These are phyloP conservation scores for Macaranga tanarius DNA, from an alignment of 441 rosid species.

Conservation along the genomic window DNA sequence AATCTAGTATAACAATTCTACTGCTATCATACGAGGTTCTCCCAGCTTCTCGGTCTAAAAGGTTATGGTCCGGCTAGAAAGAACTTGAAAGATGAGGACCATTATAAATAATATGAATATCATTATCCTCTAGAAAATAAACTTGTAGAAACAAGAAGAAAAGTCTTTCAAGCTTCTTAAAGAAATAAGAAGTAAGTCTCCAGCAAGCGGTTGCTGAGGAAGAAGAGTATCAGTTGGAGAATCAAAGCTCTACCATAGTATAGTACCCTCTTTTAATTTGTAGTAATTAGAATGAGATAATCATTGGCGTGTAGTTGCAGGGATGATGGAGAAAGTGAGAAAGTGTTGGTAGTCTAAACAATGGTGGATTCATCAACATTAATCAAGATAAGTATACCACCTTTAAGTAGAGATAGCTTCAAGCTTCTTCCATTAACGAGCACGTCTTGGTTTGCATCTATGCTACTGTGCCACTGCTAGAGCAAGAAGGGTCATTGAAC, in stretches of 20 bases:
- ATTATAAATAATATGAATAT: conserved; percentile 29
- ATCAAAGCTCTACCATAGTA: conserved; percentile 20
- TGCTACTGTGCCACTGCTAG: conserved; percentile 9
- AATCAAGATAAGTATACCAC: conserved; percentile 26
- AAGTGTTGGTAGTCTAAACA: conserved; percentile 24
- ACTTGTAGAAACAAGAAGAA: conserved; percentile 30
- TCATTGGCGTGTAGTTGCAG: conserved; percentile 19
- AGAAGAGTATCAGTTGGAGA: conserved; percentile 40
- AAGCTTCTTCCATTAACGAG: conserved; percentile 35
- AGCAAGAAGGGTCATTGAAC: conserved; percentile 12
- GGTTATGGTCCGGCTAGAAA: conserved; percentile 32
- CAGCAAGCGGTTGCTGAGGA: conserved; percentile 30
- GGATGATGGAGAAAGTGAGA: not conserved
- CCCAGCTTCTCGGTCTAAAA: not conserved
- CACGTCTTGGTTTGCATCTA: conserved; percentile 39
- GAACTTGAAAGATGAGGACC: conserved; percentile 22
- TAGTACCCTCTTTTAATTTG: too few species aligned
- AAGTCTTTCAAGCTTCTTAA: conserved; percentile 19
- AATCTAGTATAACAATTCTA: too few species aligned
- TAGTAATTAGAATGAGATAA: conserved; percentile 23
- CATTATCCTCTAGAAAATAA: conserved; percentile 34
- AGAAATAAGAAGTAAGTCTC: conserved; percentile 24
- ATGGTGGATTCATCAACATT: conserved; percentile 15
- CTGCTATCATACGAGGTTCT: too few species aligned
- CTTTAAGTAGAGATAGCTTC: conserved; percentile 17